Evolutionary conservation across 1,139 yeast species (phyloP).

Genomic region (Meyerozyma sp.): DNA sequence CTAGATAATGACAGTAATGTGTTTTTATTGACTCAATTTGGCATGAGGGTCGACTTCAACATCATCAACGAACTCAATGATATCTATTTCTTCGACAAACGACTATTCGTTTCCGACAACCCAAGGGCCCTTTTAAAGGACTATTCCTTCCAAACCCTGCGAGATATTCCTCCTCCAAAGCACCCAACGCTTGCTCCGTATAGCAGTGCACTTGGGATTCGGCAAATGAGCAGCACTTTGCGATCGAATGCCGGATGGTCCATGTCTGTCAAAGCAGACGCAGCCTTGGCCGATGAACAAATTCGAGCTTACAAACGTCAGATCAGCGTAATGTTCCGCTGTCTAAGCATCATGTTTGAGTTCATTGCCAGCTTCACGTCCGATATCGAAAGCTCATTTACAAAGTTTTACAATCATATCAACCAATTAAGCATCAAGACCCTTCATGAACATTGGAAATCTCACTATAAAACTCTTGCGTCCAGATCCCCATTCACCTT

Average conservation of each 20-base stretch:
- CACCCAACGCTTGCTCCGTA: background rate
- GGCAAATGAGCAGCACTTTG: constrained; percentile 17
- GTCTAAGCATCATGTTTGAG: constrained; percentile 53
- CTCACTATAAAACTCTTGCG: constrained; percentile 33
- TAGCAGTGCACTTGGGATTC: constrained; percentile 16
- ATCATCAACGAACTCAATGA: constrained; percentile 44
- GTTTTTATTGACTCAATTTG: constrained; percentile 62
- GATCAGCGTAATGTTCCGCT: constrained; percentile 41
- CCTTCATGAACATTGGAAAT: constrained; percentile 44
- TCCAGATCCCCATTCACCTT: constrained; percentile 21
- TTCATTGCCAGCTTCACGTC: constrained; percentile 49
- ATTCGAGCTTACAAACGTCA: constrained; percentile 18
- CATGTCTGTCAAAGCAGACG: constrained; percentile 16
- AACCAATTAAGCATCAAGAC: constrained; percentile 43
- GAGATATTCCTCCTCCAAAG: constrained; percentile 36
- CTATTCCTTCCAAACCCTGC: constrained; percentile 18
- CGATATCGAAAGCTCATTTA: constrained; percentile 49
- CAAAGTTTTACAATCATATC: constrained; percentile 43
- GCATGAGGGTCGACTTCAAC: constrained; percentile 52
- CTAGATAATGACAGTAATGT: constrained; percentile 27
- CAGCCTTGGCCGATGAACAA: constrained; percentile 15
- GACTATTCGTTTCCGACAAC: constrained; percentile 30
- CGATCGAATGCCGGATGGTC: constrained; percentile 26
- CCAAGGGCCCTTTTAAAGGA: constrained; percentile 10
- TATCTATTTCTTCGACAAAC: constrained; percentile 56